These are phyloP conservation scores for Gonium pectorale DNA, from an alignment of 139 green algal species.

Conservation along the genomic window DNA sequence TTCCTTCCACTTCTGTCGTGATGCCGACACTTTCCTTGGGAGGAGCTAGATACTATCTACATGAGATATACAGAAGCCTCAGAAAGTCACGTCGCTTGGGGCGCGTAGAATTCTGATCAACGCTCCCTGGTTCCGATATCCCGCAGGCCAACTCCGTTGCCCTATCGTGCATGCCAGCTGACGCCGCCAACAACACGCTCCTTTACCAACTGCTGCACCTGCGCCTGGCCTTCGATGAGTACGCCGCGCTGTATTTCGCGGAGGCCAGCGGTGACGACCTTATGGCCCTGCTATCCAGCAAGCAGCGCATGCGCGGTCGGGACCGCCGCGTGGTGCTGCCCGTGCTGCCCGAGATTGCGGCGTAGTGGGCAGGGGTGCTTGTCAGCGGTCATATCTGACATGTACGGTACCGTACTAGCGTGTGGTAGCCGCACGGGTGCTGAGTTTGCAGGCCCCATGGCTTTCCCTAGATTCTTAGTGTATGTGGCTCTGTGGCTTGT, in stretches of 20 bases:
- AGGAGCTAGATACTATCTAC: too few relatives aligned
- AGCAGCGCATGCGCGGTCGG: constrained; percentile 34
- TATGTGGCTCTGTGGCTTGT: too few relatives aligned
- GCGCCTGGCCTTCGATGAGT: constrained; percentile 48
- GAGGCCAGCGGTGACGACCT: constrained; percentile 12
- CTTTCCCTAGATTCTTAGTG: too few relatives aligned
- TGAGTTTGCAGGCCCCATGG: too few relatives aligned
- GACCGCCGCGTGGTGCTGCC: constrained; percentile 40
- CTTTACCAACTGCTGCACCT: constrained; percentile 54
- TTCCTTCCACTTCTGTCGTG: too few relatives aligned
- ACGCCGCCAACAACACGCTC: constrained; percentile 15
- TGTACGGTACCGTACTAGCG: too few relatives aligned
- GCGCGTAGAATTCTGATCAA: too few relatives aligned
- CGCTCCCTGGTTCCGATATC: too few relatives aligned
- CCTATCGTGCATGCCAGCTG: constrained; percentile 18
- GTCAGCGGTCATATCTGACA: background rate
- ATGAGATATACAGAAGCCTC: too few relatives aligned
- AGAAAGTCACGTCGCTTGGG: too few relatives aligned
- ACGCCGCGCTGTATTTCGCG: background rate
- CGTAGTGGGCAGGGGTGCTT: background rate
- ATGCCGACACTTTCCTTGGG: too few relatives aligned
- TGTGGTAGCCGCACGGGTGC: too few relatives aligned
- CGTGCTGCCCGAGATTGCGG: background rate
- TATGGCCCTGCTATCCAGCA: constrained; percentile 20
- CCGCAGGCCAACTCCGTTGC: constrained; percentile 44